These are phyloP conservation scores for Naganishia vishniacii DNA, from an alignment of 768 basidiomycete species.

Conservation along the genomic window DNA sequence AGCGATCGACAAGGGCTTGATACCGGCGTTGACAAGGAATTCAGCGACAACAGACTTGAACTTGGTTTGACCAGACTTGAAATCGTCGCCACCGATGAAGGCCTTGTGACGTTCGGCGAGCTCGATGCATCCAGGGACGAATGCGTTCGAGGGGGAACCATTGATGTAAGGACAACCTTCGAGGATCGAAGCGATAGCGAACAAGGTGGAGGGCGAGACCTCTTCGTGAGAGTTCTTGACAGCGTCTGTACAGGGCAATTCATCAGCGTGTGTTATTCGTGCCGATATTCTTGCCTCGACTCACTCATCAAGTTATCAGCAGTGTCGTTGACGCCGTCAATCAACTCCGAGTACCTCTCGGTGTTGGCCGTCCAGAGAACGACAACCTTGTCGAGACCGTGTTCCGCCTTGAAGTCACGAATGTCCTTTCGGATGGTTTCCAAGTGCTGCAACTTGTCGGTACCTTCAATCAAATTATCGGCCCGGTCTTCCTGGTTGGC, in stretches of 20 bases:
- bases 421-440: constrained; percentile 90
- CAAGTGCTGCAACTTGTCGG: constrained; percentile 82
- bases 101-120: constrained; percentile 82
- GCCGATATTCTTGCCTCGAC: not conserved
- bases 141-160: constrained; percentile 97
- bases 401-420: constrained; percentile 77
- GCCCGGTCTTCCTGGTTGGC: constrained; percentile 95
- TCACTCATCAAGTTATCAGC: constrained; percentile 69
- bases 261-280: not conserved
- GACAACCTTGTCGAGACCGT: constrained; percentile 77
- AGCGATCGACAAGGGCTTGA: constrained; percentile 93
- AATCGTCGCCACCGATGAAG: constrained; percentile 96
- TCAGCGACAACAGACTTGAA: constrained; percentile 93
- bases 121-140: constrained; percentile 87
- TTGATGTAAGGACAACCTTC: constrained; percentile 94
- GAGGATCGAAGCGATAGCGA: constrained; percentile 90
- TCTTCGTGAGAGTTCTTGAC: constrained; percentile 82
- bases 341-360: constrained; percentile 91
- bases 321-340: constrained; percentile 91
- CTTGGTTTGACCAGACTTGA: constrained; percentile 90
- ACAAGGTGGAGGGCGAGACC: constrained; percentile 92
- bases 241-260: constrained; percentile 46
- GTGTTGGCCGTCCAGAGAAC: constrained; percentile 99
- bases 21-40: constrained; percentile 97
- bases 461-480: constrained; percentile 81